Percentiles rank a stretch among this genome's conserved stretches.
Conservation (phyloP, 73 alveolate species). For the Stentor coeruleus region DNA sequence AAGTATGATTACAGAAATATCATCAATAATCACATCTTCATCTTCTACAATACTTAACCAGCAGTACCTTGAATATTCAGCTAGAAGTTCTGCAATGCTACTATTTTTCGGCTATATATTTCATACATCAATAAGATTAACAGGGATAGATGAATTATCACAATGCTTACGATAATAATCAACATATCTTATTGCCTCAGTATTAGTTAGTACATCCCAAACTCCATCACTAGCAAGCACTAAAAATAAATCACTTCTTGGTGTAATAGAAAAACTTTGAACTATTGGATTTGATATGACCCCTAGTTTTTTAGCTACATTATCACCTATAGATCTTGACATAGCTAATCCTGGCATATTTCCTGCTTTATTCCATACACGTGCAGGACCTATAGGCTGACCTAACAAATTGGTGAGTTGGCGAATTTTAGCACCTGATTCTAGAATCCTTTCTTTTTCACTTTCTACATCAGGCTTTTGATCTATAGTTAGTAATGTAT, state of each 20-base stretch:
- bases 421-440: conserved; percentile 62
- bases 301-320: conserved; percentile 80
- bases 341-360: conserved; percentile 92
- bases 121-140: no score
- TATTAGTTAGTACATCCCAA: conserved; percentile 59
- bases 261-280: no score
- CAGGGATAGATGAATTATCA: no score
- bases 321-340: conserved; percentile 95
- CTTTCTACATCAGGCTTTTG: conserved; percentile 74
- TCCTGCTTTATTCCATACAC: conserved; percentile 68
- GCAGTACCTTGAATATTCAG: no score
- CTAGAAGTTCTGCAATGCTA: no score
- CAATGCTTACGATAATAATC: no score
- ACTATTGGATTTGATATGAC: conserved; percentile 75
- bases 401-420: conserved; percentile 50
- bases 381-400: conserved; percentile 62
- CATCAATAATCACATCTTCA: no score
- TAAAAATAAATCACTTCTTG: conserved; percentile 47
- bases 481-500: no score
- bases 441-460: conserved; percentile 69
- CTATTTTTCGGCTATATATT: no score
- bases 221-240: conserved; percentile 75
- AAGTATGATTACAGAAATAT: no score
- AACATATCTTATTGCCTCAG: conserved; percentile 23
- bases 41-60: no score